Evolutionary conservation across 129 eudicot species (phyloP), one percentile per base, ranked within the genome.

Genomic region (Centrapalus pauciflorus): DNA sequence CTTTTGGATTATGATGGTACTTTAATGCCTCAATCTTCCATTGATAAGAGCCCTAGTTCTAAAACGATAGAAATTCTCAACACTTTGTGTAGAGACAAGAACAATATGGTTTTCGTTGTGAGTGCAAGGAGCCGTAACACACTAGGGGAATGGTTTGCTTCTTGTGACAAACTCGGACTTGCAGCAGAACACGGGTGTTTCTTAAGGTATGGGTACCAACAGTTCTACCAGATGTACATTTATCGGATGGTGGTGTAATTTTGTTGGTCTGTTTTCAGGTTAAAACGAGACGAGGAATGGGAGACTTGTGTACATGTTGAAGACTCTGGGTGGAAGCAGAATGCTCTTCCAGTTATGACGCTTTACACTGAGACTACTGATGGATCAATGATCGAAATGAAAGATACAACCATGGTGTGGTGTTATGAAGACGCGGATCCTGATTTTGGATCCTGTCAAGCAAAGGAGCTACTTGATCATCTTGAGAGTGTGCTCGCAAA

Each of bases 371-470:
- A 84, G 65, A 77, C 90, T 43, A 81, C 90, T 0, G 86, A 84
- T 54, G 86, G 86, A 35, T 84, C 90, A 16, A 74, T 60, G 19
- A 84, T 84, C 30, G 90, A 73, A 66, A 40, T 23, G 30, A 84
- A 66, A 68, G 86, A 84, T 69, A 84, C 86, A 16, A 55, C 84
- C 20, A 81, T 85, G 82, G 86, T 70, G 28, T 88, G 96, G 96
- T 77, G 77, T 65, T 84, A 88, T 29, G 91, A 88, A 75, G 96
- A 88, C 51, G 88, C 88, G 2, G 91, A 88, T 82, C 96, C 96
- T 60, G 96, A 88, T 75, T 88, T 88, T 77, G 96, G 96, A 38
- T 88, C 96, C 32, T 88, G 91, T 71, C 91, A 88, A 72, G 91
- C 96, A 27, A 88, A 84, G 61, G 96, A 88, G 63, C 90, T 87